A percentile compares a stretch with the other conserved stretches of the same genome.
Conservation (phyloP, 2,329 filamentous ascomycete genomes). For the Fusarium torulosum region DNA sequence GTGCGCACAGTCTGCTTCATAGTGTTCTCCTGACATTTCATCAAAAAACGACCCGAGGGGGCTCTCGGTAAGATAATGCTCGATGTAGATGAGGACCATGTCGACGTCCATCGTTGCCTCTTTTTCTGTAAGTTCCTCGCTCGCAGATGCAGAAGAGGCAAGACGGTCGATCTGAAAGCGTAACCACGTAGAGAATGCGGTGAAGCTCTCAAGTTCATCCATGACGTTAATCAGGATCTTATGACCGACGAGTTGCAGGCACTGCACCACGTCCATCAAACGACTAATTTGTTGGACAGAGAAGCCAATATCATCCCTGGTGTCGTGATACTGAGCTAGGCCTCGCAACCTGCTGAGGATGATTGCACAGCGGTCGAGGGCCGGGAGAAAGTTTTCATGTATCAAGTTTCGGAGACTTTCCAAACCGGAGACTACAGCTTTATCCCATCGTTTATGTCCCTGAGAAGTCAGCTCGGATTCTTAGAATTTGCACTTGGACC, state of each 20-base stretch:
- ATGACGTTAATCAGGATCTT: slow-evolving; percentile 77
- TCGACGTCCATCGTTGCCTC: slow-evolving; percentile 80
- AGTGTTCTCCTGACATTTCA: slow-evolving; percentile 63
- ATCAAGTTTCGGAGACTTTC: slow-evolving; percentile 81
- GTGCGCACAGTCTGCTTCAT: slow-evolving; percentile 60
- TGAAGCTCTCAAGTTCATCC: slow-evolving; percentile 83
- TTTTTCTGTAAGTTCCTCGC: slow-evolving; percentile 81
- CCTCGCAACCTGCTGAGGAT: slow-evolving; percentile 86
- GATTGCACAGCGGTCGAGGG: slow-evolving; percentile 83
- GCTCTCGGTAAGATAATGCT: slow-evolving; percentile 75
- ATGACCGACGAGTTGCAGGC: slow-evolving; percentile 80
- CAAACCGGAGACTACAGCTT: slow-evolving; percentile 82
- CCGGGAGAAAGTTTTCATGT: slow-evolving; percentile 90
- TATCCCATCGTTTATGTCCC: slow-evolving; percentile 97
- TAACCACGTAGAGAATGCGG: slow-evolving; percentile 85
- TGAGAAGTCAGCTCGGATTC: slow-evolving; percentile 53
- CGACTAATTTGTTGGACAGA: slow-evolving; percentile 72
- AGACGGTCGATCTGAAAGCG: slow-evolving; percentile 85
- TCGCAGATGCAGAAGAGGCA: slow-evolving; percentile 69
- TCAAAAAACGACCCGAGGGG: slow-evolving; percentile 73
- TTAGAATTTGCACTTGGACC: slow-evolving; percentile 1
- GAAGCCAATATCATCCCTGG: slow-evolving; percentile 74
- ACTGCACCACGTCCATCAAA: slow-evolving; percentile 78
- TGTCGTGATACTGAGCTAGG: slow-evolving; percentile 82
- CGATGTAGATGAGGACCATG: slow-evolving; percentile 82